Conservation (phyloP, 2,329 filamentous ascomycete genomes). For the Hymenoscyphus repandus region DNA sequence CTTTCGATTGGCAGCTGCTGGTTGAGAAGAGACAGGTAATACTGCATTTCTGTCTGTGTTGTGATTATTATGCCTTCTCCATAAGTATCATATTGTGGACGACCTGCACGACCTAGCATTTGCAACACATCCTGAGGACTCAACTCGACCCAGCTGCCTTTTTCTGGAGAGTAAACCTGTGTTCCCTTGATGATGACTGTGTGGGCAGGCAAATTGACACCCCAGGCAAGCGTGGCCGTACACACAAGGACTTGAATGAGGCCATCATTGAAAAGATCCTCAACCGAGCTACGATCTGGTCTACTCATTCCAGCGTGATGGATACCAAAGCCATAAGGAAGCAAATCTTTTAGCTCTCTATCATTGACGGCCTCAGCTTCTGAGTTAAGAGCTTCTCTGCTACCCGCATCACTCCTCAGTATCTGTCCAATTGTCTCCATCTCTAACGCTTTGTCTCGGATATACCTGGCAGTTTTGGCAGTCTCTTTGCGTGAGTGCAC, state of each 20-base stretch:
- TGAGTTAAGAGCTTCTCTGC: slow-evolving; percentile 79
- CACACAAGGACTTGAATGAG: slow-evolving; percentile 93
- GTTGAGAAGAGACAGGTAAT: slow-evolving; percentile 93
- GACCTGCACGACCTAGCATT: slow-evolving; percentile 95
- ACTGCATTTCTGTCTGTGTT: slow-evolving; percentile 89
- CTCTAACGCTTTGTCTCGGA: slow-evolving; percentile 95
- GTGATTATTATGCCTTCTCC: slow-evolving; percentile 99
- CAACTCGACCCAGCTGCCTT: slow-evolving; percentile 96
- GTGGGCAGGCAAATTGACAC: slow-evolving; percentile 95
- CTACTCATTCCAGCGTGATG: slow-evolving; percentile 97
- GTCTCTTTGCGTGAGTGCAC: slow-evolving; percentile 98
- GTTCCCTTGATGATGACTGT: slow-evolving; percentile 99
- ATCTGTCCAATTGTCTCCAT: slow-evolving; percentile 96
- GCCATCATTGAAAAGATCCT: slow-evolving; percentile 88
- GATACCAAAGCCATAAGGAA: slow-evolving; percentile 96
- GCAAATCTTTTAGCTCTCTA: slow-evolving; percentile 81
- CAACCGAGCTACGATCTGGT: slow-evolving; percentile 89
- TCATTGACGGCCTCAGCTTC: slow-evolving; percentile 80
- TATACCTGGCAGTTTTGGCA: slow-evolving; percentile 92
- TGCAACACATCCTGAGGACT: slow-evolving; percentile 97
- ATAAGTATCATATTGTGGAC: slow-evolving; percentile 95
- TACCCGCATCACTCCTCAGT: slow-evolving; percentile 85
- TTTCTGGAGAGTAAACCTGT: slow-evolving; percentile 95
- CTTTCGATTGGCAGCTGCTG: slow-evolving; percentile 97
- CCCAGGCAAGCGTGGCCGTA: slow-evolving; percentile 97